Evolutionary conservation across 2,329 filamentous ascomycete genomes (phyloP), one percentile per base, ranked within the genome.

Genomic region (Fusarium sororula): DNA sequence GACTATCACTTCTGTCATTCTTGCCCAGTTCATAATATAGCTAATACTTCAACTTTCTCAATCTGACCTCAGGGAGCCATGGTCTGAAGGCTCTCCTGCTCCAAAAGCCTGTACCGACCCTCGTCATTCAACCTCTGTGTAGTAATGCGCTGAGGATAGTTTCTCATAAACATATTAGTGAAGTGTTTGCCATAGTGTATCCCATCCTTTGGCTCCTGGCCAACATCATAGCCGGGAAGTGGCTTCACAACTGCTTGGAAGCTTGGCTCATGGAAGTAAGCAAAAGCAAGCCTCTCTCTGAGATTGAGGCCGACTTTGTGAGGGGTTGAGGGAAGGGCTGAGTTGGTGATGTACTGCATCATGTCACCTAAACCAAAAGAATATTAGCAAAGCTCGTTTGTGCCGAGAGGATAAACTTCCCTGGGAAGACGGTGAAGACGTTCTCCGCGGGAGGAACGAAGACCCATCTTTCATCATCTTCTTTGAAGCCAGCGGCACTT

Each of bases 121-220:
- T 70, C 61, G 1, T 61, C 53, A 18, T 50, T 14, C 39, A 72
- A 11, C 5, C 82, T 79, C 66, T 80, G 77, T 1, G 84, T 86
- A 8, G 85, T 87, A 45, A 85, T 79, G 14, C 85, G 81, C 54
- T 86, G 82, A 1, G 85, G 85, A 55, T 87, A 87, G 76, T 86
- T 87, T 22, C 85, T 81, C 79, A 87, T 78, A 65, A 83, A 86
- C 85, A 87, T 87, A 63, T 87, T 84, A 41, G 85, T 88, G 66
- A 87, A 87, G 74, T 87, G 85, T 2, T 82, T 87, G n/a, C 86
- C 85, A 71, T 87, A 87, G 74, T 87, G 85, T 12, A 87, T 83
- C 7, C 84, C 83, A n/a, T 83, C 81, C 10, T 67, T 54, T 5
- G 77, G 78, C 28, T 75, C 71, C 57, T 80, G 78, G 7, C 80